Base-by-base conservation (phyloP, 768 basidiomycete genomes). In the Leccinum aurantiacum region DNA sequence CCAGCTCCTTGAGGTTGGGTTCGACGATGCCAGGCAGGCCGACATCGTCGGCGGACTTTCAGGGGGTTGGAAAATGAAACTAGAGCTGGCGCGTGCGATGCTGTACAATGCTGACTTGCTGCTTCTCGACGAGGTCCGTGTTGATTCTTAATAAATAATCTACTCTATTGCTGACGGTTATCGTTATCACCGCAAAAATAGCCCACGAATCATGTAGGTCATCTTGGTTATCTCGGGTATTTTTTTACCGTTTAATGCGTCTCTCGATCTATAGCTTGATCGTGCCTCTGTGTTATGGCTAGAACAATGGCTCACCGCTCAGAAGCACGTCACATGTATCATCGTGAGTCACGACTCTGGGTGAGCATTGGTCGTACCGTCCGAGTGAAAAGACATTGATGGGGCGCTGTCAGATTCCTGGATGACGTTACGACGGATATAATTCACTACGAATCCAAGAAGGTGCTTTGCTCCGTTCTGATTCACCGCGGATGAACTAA, bases 11-110 rank as follows among this genome's bases (percentile, higher is more conserved):
- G 93, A 91, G 68, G 95, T 98, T 55, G 96, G 96, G 54, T 98
- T 98, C 71, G 90, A 94, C 69, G 91, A 91, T 65, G 82, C 79
- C 51, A 83, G 92, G 60, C 95, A 98, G 77, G 77, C 83, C 44
- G 91, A 96, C 67, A 78, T 84, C 54, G 95, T 98, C 61, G 93
- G 90, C 52, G 89, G 91, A 46, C 79, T 98, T 61, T 97, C 95
- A 14, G 96, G 96, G 68, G 95, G 96, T 47, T 98, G 95, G 95
- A 98, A 98, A 80, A 98, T 98, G 95, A 97, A 97, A 76, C 84
- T 98, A 56, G 95, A 98, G 73, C 83, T 98, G 44, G 94, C 93
- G 8, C 81, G 95, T 65, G 96, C 95, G 13, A 98, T 98, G 94
- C 79, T 98, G 54, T 95, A 96, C 79, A 94, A 95, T 67, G 95